Conservation (phyloP, 2,329 filamentous ascomycete genomes). For the Colletotrichum cordylinicola region DNA sequence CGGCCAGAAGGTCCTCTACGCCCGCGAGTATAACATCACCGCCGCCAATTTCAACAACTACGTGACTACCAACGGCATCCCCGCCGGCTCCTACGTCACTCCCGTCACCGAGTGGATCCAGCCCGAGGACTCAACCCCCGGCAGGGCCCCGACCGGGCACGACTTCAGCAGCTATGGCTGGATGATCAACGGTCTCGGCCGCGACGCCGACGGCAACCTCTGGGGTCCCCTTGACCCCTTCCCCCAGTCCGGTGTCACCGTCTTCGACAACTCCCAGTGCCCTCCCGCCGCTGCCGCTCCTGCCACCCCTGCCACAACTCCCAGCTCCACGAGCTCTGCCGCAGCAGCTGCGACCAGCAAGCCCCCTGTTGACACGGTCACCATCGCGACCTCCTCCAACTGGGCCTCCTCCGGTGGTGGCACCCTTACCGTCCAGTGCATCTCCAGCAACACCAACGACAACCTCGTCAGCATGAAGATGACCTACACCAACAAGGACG, state of each 20-base stretch:
- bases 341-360: background rate
- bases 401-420: constrained; percentile 23
- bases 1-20: constrained; percentile 35
- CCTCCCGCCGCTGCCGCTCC: background rate
- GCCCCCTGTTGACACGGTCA: background rate
- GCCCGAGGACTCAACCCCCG: constrained; percentile 44
- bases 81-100: constrained; percentile 45
- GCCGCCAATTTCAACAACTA: constrained; percentile 32
- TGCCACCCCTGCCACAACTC: background rate
- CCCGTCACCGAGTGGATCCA: constrained; percentile 49
- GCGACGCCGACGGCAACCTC: constrained; percentile 30
- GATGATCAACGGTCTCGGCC: constrained; percentile 33
- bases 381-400: constrained; percentile 1
- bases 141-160: constrained; percentile 32
- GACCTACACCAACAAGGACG: constrained; percentile 26
- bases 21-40: constrained; percentile 45
- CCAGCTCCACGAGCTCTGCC: background rate
- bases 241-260: constrained; percentile 20
- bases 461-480: constrained; percentile 27
- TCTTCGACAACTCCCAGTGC: constrained; percentile 21
- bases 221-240: constrained; percentile 43
- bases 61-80: constrained; percentile 39
- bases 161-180: constrained; percentile 39
- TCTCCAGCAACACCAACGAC: constrained; percentile 18
- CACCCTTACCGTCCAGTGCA: constrained; percentile 22